Percentiles rank a stretch among this genome's conserved stretches.
These are phyloP conservation scores for Uronychia setigera DNA, from an alignment of 73 alveolate species.

Conservation along the genomic window DNA sequence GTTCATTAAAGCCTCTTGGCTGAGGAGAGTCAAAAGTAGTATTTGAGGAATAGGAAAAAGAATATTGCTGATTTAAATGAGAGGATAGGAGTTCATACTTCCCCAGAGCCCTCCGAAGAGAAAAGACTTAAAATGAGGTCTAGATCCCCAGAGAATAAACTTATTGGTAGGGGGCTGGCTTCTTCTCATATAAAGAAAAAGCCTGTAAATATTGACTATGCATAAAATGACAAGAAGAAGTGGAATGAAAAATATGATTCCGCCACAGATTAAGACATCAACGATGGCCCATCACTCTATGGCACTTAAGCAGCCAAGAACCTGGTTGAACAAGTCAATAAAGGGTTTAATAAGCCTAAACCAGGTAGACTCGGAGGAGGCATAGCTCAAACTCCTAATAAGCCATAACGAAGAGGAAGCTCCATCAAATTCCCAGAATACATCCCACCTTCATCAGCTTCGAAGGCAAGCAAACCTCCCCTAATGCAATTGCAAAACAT, in stretches of 20 bases:
- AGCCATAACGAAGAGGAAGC: neutral
- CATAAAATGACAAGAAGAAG: neutral
- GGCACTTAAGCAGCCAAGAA: neutral
- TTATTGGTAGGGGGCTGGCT: neutral
- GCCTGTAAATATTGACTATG: too few relatives aligned
- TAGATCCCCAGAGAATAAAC: neutral
- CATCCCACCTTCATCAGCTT: neutral
- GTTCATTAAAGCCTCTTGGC: neutral
- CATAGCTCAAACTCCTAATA: neutral
- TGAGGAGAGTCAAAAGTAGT: neutral
- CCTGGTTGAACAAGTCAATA: neutral
- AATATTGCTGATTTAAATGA: neutral
- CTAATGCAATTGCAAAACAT: neutral
- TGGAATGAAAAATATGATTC: neutral
- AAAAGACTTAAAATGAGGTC: neutral
- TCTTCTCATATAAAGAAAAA: neutral
- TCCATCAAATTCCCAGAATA: neutral
- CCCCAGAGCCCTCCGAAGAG: neutral
- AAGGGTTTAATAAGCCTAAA: neutral
- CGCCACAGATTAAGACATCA: neutral
- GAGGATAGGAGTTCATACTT: neutral
- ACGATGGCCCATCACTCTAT: neutral
- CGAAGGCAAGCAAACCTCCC: too few relatives aligned
- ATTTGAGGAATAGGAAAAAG: neutral
- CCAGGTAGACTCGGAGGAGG: neutral